Conservation (phyloP, 164 flowering plant species). For the Annona squamosa region DNA sequence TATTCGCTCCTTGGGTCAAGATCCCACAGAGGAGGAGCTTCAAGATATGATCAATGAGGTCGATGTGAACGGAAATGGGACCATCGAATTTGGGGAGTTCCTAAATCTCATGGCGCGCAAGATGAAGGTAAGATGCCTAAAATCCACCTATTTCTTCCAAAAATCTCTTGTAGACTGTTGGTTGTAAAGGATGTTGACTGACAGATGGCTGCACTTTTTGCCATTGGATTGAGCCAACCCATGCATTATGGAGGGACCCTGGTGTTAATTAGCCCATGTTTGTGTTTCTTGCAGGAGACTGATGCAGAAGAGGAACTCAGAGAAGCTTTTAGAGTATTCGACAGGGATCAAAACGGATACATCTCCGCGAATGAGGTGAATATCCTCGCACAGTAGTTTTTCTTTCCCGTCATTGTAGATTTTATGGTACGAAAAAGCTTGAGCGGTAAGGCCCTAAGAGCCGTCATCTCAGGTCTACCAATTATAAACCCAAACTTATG, state of each 20-base stretch:
- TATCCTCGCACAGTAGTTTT: not conserved
- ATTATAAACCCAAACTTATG: too few species aligned
- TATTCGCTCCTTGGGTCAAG: constrained; percentile 72
- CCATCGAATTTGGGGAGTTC: constrained; percentile 73
- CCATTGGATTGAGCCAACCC: not conserved
- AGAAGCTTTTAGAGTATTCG: constrained; percentile 81
- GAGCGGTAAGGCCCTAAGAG: too few species aligned
- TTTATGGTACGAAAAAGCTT: too few species aligned
- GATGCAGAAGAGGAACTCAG: constrained; percentile 76
- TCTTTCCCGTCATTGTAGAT: too few species aligned
- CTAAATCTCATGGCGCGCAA: constrained; percentile 65
- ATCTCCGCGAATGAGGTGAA: constrained; percentile 73
- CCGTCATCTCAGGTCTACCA: too few species aligned
- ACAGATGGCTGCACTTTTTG: not conserved
- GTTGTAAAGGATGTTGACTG: not conserved
- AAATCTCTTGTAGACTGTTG: not conserved
- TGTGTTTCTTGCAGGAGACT: constrained; percentile 34
- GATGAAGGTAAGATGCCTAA: constrained; percentile 38
- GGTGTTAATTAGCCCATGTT: not conserved
- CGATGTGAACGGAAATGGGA: constrained; percentile 69
- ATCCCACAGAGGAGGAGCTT: constrained; percentile 67
- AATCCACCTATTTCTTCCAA: not conserved
- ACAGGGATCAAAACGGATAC: constrained; percentile 73
- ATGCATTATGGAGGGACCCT: not conserved
- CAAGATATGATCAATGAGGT: constrained; percentile 66